Percentiles rank a stretch among this genome's conserved stretches.
Evolutionary conservation across 805 yeast species (phyloP).

Genomic region (Yarrowia sp.): DNA sequence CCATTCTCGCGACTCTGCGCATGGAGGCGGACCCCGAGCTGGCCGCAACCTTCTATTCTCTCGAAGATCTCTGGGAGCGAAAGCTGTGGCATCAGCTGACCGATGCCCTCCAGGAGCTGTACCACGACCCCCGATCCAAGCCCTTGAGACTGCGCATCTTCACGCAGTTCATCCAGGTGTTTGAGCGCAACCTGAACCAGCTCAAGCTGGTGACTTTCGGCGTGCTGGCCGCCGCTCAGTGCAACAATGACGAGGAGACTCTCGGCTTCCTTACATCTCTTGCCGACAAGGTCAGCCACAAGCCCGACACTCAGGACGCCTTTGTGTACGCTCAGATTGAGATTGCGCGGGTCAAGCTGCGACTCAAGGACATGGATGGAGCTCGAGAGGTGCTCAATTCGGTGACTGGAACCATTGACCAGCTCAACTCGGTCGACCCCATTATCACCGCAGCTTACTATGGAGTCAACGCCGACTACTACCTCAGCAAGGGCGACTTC

Average conservation of each 20-base stretch:
- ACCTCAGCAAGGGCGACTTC: constrained; percentile 73
- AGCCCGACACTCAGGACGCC: constrained; percentile 48
- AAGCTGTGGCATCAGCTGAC: constrained; percentile 96
- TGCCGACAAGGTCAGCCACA: constrained; percentile 47
- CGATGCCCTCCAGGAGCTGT: constrained; percentile 59
- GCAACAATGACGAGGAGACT: constrained; percentile 48
- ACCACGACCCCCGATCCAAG: constrained; percentile 51
- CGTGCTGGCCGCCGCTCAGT: constrained; percentile 51
- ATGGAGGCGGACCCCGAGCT: constrained; percentile 65
- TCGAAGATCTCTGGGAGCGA: constrained; percentile 84
- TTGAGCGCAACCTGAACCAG: constrained; percentile 71
- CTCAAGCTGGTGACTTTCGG: constrained; percentile 76
- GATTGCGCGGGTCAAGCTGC: constrained; percentile 67
- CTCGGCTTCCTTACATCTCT: constrained; percentile 49
- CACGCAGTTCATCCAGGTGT: constrained; percentile 64
- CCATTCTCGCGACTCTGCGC: constrained; percentile 59
- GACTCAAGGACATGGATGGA: constrained; percentile 52
- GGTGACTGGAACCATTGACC: constrained; percentile 57
- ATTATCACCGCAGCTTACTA: constrained; percentile 81
- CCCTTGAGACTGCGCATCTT: constrained; percentile 64
- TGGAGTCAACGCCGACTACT: constrained; percentile 72
- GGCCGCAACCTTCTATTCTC: constrained; percentile 56
- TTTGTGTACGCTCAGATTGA: constrained; percentile 61
- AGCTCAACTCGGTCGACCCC: constrained; percentile 53
- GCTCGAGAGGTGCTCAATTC: constrained; percentile 68